Conservation (phyloP, 176 grass and related monocot species). For the Oryza glaberrima region DNA sequence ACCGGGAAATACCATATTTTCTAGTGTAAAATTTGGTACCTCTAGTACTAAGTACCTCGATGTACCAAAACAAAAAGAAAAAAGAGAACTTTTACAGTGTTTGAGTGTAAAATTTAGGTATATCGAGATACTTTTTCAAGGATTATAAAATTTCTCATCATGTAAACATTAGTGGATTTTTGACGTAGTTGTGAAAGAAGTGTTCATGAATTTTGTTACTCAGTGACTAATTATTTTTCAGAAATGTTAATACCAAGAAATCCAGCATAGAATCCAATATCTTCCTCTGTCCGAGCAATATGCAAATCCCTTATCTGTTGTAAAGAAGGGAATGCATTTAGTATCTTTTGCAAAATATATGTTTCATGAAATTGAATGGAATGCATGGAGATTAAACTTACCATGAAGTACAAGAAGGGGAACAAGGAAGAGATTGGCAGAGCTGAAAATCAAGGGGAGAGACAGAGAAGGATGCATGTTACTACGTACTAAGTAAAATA, state of each 20-base stretch:
- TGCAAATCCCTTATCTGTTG: conserved; percentile 74
- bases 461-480: no score
- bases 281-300: conserved; percentile 60
- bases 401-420: conserved; percentile 87
- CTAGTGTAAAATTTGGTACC: no score
- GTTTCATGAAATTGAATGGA: not conserved
- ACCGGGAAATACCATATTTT: no score
- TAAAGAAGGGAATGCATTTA: not conserved
- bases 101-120: no score
- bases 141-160: no score
- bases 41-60: no score
- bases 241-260: conserved; percentile 63
- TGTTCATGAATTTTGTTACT: not conserved
- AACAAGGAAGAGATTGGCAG: conserved; percentile 62
- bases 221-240: not conserved
- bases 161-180: not conserved
- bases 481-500: not conserved
- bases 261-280: conserved; percentile 94
- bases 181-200: not conserved
- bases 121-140: no score
- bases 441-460: conserved; percentile 44
- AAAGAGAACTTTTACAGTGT: no score
- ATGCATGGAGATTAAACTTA: conserved; percentile 25
- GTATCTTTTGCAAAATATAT: no score
- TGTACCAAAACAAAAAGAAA: no score